Evolutionary conservation across 78 protist genomes (phyloP), one percentile per base, ranked within the genome.

Genomic region (Dictyostelium intermedium): DNA sequence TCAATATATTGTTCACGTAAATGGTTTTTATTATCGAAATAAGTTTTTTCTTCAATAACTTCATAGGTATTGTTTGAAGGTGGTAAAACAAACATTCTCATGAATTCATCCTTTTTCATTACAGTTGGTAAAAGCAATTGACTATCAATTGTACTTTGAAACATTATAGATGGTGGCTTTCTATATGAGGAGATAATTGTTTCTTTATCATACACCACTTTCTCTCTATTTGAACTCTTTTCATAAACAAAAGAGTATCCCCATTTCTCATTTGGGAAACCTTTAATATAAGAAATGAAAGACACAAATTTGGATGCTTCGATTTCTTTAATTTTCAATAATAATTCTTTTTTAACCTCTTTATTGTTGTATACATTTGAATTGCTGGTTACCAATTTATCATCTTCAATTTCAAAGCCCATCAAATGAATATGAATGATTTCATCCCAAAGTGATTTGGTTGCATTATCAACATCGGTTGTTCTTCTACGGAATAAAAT

Each of bases 381-480:
- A 14, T 32, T 32, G 1, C 5, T 14, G 2, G 5, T 0, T 32
- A 39, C 81, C 3, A 16, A 4, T 32, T 84, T 76, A 27, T 73
- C 37, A 20, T 30, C 18, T 14, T 30, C 13, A 35, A 84, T 11
- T 1, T 72, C 47, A 23, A 4, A 74, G 8, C 76, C 83, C 47
- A 27, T 30, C 23, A 85, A 30, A 50, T 85, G 92, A 35, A 85
- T 39, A 16, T 45, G 76, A 9, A 85, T 61, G 10, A 85, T 85
- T 11, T 85, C 92, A 32, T 53, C n/a, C 82, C 76, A 85, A 13
- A 85, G 53, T 1, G 25, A 16, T 3, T 23, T 32, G 0, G 76
- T 45, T 23, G 78, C 92, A 10, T 72, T 34, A 25, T 35, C 37
- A 56, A 85, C 92, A 50, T 77, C 92, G 9, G 18, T 27, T 5